Evolutionary conservation across 163 green algal genomes (phyloP).

Genomic region (Chlamydomonas reinhardtii): DNA sequence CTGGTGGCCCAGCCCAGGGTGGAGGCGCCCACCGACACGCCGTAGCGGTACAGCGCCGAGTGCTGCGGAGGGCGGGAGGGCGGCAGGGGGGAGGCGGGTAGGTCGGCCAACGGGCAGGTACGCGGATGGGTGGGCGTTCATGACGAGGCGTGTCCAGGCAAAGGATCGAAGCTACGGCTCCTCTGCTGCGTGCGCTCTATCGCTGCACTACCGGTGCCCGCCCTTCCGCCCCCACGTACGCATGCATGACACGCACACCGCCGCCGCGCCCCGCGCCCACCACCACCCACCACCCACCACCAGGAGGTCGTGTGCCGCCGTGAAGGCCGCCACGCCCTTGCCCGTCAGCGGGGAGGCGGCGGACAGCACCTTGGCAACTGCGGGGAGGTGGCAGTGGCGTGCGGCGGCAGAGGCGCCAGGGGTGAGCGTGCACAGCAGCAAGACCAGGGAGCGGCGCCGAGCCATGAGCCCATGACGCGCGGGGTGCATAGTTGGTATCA

Average conservation of each 20-base stretch:
- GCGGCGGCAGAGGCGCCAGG: neutral
- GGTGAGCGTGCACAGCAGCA: too few species aligned
- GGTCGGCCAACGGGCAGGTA: neutral
- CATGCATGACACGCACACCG: neutral
- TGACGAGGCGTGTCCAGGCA: too few species aligned
- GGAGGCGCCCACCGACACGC: slow-evolving; percentile 21
- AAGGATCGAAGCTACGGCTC: too few species aligned
- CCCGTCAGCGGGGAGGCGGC: slow-evolving; percentile 45
- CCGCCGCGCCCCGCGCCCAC: too few species aligned
- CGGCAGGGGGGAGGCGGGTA: neutral
- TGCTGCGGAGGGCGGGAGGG: neutral
- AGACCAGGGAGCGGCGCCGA: too few species aligned
- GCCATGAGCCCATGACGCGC: too few species aligned
- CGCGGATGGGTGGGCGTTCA: too few species aligned
- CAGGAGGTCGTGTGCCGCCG: slow-evolving; percentile 48
- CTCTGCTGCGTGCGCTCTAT: too few species aligned
- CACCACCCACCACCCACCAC: slow-evolving; percentile 41
- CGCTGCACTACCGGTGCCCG: too few species aligned
- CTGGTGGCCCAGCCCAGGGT: slow-evolving; percentile 38
- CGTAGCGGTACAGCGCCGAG: slow-evolving; percentile 38
- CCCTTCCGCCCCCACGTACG: too few species aligned
- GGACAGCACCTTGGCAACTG: slow-evolving; percentile 55
- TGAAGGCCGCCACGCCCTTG: slow-evolving; percentile 32
- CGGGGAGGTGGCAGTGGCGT: too few species aligned
- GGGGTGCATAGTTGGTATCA: too few species aligned